These are phyloP conservation scores for Candida nanaspora DNA, from an alignment of 805 yeast genomes.

Conservation along the genomic window DNA sequence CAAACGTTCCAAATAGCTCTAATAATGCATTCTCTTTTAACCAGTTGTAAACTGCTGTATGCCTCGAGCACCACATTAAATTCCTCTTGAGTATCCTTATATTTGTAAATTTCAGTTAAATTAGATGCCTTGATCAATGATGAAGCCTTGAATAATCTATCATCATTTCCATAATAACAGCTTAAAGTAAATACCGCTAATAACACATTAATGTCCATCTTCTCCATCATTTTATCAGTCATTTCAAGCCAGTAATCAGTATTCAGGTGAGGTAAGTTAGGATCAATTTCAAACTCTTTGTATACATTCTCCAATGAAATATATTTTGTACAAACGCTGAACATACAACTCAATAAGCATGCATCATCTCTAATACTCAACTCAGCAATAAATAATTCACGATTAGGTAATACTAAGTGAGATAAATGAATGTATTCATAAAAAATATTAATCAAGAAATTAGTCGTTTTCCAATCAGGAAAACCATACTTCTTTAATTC, in stretches of 20 bases:
- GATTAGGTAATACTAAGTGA: constrained; percentile 29
- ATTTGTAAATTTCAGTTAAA: constrained; percentile 3
- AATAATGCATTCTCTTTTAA: constrained; percentile 26
- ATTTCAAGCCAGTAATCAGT: constrained; percentile 31
- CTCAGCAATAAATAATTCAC: constrained; percentile 22
- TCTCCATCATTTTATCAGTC: constrained; percentile 15
- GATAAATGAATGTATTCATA: constrained; percentile 35
- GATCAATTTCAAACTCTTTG: constrained; percentile 12
- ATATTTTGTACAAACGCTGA: constrained; percentile 26
- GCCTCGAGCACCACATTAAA: constrained; percentile 18
- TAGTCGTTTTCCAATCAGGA: constrained; percentile 29
- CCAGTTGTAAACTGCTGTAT: constrained; percentile 26
- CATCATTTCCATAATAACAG: constrained; percentile 18
- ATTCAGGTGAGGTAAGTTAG: constrained; percentile 11
- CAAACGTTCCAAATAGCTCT: constrained; percentile 33
- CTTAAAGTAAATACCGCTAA: constrained; percentile 9
- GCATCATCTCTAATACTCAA: constrained; percentile 9
- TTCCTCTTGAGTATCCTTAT: constrained; percentile 12
- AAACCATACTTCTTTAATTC: constrained; percentile 26
- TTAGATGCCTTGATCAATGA: constrained; percentile 3
- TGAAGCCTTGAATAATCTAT: constrained; percentile 11
- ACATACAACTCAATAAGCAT: constrained; percentile 23
- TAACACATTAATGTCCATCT: constrained; percentile 13
- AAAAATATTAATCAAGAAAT: constrained; percentile 29
- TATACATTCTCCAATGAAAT: constrained; percentile 18